Base-by-base conservation (phyloP, 495 filamentous ascomycete species). In the Daldinia vernicosa region DNA sequence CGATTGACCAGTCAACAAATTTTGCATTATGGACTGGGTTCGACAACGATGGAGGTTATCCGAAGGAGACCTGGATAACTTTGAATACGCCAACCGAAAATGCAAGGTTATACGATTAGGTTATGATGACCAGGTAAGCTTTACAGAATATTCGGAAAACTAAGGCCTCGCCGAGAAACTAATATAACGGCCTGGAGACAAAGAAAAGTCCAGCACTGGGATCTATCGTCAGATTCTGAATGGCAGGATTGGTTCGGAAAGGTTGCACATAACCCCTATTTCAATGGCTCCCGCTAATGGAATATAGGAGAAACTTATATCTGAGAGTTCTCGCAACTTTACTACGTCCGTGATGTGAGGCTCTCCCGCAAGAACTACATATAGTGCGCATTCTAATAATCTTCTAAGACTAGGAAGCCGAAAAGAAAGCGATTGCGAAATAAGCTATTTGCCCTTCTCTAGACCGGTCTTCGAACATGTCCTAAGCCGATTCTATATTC, bases 21-120 rank as follows among this genome's bases (percentile, higher is more conserved):
- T 0, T 28, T 52, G 24, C 9, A 22, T 28, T 27, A 52, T 52
- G 50, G 24, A 52, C n/a, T 52, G 24, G 50, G 26, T 28, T 15
- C 24, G 50, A 28, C 9, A 28, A 28, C 50, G 50, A 52, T 52
- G 50, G 50, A 52, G 50, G 50, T 52, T 52, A 15, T 52, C 50
- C 5, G 50, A 52, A 1, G 26, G 22, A 15, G 50, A 52, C 4
- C 24, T 52, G 6, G 6, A 24, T 28, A 52, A 28, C 24, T 52
- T 52, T 28, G 26, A 27, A 26, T 52, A 52, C 24, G 24, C 24
- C n/a, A 52, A 28, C 50, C 50, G 50, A 3, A 52, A 52, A 27
- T 52, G 50, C 50, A 52, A 28, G 50, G 50, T 52, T 7, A 52
- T 52, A 52, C 50, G 50, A 22, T 28, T 52, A 1, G 24, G 50